Percentiles rank a stretch among this genome's conserved stretches.
phyloP scores from a whole-genome alignment of 2,329 filamentous ascomycete genomes.

The Alternaria arborescens region DNA sequence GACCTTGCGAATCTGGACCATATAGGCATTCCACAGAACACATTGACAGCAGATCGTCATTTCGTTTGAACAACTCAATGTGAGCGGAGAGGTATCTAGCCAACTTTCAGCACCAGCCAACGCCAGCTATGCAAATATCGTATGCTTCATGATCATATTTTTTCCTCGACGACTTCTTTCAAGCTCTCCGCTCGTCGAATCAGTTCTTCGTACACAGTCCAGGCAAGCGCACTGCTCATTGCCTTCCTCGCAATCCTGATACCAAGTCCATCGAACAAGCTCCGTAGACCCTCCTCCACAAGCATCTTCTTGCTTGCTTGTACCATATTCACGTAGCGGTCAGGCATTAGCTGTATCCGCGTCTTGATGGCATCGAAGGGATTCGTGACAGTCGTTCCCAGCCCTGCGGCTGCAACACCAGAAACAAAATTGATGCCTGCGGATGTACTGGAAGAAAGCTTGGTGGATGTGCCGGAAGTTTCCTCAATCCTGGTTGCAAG shows the following conservation, averaged over 20 bases:
- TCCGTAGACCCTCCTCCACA: constrained; percentile 77
- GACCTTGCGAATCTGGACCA: neutral
- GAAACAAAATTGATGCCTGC: constrained; percentile 85
- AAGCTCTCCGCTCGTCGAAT: constrained; percentile 73
- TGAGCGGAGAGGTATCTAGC: constrained; percentile 20
- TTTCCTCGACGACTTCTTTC: constrained; percentile 40
- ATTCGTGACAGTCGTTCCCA: constrained; percentile 90
- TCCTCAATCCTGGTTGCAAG: constrained; percentile 44
- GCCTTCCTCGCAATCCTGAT: constrained; percentile 91
- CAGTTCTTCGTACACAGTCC: constrained; percentile 96
- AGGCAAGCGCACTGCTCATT: constrained; percentile 90
- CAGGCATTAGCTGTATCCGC: constrained; percentile 87
- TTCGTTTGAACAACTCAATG: constrained; percentile 1
- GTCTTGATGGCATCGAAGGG: constrained; percentile 98
- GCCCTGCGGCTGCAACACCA: constrained; percentile 79
- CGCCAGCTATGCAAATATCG: constrained; percentile 15
- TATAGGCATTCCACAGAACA: neutral
- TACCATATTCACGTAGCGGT: constrained; percentile 81
- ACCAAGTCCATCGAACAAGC: constrained; percentile 84
- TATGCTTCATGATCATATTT: constrained; percentile 27
- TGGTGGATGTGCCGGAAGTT: constrained; percentile 30
- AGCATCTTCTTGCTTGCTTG: constrained; percentile 82
- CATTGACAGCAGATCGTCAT: neutral
- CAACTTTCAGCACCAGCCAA: constrained; percentile 4
- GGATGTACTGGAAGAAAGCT: constrained; percentile 52